phyloP scores from a whole-genome alignment of 306 rosid species.

The Corylus americana region DNA sequence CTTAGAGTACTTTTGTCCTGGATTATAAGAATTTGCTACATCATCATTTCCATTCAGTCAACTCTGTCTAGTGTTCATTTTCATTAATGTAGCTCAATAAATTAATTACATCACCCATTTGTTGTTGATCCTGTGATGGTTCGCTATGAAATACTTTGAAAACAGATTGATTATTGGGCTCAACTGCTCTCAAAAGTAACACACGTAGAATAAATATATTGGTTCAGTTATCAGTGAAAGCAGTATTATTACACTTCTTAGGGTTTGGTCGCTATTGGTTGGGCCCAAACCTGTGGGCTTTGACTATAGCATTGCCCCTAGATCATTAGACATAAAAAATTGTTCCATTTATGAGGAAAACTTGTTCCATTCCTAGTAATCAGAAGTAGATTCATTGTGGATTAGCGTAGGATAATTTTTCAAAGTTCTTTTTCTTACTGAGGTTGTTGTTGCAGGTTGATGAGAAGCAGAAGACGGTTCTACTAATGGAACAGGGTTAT shows the following conservation, averaged over 20 bases:
- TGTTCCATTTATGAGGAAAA: slow-evolving; percentile 2
- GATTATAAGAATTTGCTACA: neutral
- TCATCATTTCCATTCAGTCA: neutral
- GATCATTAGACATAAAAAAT: neutral
- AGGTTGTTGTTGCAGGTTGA: slow-evolving; percentile 68
- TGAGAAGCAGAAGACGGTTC: slow-evolving; percentile 85
- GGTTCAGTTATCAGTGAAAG: neutral
- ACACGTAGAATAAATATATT: neutral
- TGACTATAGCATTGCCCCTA: neutral
- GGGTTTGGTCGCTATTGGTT: neutral
- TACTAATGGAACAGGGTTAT: slow-evolving; percentile 92
- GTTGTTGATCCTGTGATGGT: neutral
- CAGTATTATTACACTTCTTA: neutral
- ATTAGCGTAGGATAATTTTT: slow-evolving; percentile 13
- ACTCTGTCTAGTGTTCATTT: neutral
- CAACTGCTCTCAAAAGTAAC: neutral
- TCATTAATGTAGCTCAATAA: neutral
- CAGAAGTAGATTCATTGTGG: slow-evolving; percentile 12
- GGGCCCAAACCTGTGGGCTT: neutral
- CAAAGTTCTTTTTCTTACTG: slow-evolving; percentile 6
- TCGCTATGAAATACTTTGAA: neutral
- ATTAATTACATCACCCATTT: neutral
- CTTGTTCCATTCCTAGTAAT: slow-evolving; percentile 17
- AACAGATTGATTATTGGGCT: neutral
- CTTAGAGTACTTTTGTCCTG: neutral